Evolutionary conservation across 2,329 filamentous ascomycete genomes (phyloP), one percentile per base, ranked within the genome.

Genomic region (Ilyonectria robusta): DNA sequence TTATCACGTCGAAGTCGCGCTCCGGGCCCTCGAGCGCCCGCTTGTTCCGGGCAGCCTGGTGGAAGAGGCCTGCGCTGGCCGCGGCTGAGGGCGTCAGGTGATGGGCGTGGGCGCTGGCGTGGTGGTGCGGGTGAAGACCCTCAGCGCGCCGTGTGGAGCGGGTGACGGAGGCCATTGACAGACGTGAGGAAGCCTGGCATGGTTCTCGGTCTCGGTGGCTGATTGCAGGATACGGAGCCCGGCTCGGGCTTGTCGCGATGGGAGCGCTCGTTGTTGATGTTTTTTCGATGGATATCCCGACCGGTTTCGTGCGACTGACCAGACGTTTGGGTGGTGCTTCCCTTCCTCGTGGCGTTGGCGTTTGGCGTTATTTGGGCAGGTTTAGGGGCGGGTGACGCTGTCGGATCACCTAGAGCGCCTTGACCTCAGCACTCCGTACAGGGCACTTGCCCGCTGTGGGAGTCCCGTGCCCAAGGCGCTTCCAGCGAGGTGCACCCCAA

Each of bases 121-220:
- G 75, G 72, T 76, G 75, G 70, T 80, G 78, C 72, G 80, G 77
- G 69, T 81, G 78, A 75, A 82, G 81, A 76, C 81, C 83, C 76
- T 86, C 84, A 82, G 81, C 80, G 81, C 84, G 83, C 79, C 83
- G 79, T 74, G 80, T 82, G 77, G 85, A 85, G 80, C 85, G 84
- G 76, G 84, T 85, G 79, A 83, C 78, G 75, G 85, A 86, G 76
- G 85, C 84, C 84, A 87, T 87, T 80, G 82, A 78, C 76, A 77
- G 72, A 73, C 67, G 73, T 71, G 67, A 64, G 72, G 71, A 75
- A 75, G 76, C 77, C 79, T 77, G 77, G 79, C 81, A 82, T 82
- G 75, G 76, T 82, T 77, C 75, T 77, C 70, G 60, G 68, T 67
- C 71, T 70, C 68, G 63, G 70, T 58, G 40, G 56, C 68, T 71